Conservation (phyloP, 75 land plant species). For the Picea sitchensis region DNA sequence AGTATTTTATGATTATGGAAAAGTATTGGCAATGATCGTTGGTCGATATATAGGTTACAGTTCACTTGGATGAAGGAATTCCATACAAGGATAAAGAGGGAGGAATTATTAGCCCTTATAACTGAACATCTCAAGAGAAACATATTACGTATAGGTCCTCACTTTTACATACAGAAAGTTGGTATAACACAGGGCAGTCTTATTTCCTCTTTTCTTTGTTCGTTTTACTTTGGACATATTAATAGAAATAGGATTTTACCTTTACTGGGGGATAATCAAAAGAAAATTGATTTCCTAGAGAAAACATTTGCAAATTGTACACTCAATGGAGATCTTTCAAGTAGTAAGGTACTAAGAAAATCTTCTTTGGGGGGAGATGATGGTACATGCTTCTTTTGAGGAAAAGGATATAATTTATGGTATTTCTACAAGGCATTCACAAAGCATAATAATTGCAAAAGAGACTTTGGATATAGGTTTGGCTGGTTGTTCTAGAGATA, state of each 20-base stretch:
- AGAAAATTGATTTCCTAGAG: neutral
- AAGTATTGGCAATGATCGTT: too few relatives aligned
- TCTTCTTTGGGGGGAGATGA: neutral
- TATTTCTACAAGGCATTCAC: too few relatives aligned
- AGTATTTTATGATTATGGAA: too few relatives aligned
- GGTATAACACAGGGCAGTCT: conserved; percentile 97
- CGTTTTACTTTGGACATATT: conserved; percentile 77
- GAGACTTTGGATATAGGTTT: too few relatives aligned
- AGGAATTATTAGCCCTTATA: conserved; percentile 30
- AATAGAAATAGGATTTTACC: too few relatives aligned
- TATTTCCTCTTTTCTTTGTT: conserved; percentile 83
- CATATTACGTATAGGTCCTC: too few relatives aligned
- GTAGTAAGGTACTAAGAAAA: neutral
- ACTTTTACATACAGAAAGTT: conserved; percentile 52
- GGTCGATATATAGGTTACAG: too few relatives aligned
- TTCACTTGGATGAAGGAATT: too few relatives aligned
- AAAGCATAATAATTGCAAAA: too few relatives aligned
- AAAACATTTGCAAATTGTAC: neutral
- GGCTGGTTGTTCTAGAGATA: neutral
- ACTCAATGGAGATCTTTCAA: too few relatives aligned
- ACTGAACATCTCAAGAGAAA: conserved; percentile 73
- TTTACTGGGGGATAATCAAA: conserved; percentile 28
- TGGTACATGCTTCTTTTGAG: neutral
- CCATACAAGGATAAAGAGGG: conserved; percentile 16
- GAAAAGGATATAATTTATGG: too few relatives aligned